Evolutionary conservation across 2,329 filamentous ascomycete species (phyloP), one percentile per base, ranked within the genome.

Genomic region (Cryphonectria nitschkei): DNA sequence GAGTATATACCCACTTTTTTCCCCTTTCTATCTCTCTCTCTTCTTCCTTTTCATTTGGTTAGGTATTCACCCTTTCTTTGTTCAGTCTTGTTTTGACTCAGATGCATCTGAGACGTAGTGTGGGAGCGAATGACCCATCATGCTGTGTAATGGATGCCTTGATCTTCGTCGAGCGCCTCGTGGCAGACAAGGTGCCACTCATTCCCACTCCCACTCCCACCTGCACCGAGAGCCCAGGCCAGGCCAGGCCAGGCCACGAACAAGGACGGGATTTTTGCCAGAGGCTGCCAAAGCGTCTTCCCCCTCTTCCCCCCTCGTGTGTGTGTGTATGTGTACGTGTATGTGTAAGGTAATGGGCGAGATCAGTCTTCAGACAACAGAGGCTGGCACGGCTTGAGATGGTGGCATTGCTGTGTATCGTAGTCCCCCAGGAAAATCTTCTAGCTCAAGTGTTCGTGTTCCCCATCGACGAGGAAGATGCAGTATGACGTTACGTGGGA

Each of bases 81-180:
- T 9, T 50, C 22, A 9, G 46, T n/a, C 22, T 11, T 43, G 2
- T 58, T 61, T 46, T 72, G 71, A 72, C 68, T 70, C 68, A 72
- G 68, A 72, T 72, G 65, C 61, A 72, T 72, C 71, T 72, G 68
- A 72, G 68, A 70, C 63, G 64, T 54, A 29, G 52, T 50, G 26
- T 54, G 66, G 66, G 29, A 52, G 62, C 34, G 61, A 52, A 32
- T 54, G 65, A 56, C 46, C 60, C 34, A 26, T 50, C 50, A 63
- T 70, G 71, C 34, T 22, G 68, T 72, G 71, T 52, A 68, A 70
- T 50, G 37, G 61, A 62, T 68, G 61, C 58, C 65, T 67, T 56
- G 46, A 65, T 72, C 43, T 26, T 61, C 61, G 65, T 70, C 46
- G 62, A 43, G 61, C 65, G 54, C 68, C 70, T 72, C 70, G 69